phyloP scores from a whole-genome alignment of 352 stramenopile genomes.

The Peronospora belbahrii region DNA sequence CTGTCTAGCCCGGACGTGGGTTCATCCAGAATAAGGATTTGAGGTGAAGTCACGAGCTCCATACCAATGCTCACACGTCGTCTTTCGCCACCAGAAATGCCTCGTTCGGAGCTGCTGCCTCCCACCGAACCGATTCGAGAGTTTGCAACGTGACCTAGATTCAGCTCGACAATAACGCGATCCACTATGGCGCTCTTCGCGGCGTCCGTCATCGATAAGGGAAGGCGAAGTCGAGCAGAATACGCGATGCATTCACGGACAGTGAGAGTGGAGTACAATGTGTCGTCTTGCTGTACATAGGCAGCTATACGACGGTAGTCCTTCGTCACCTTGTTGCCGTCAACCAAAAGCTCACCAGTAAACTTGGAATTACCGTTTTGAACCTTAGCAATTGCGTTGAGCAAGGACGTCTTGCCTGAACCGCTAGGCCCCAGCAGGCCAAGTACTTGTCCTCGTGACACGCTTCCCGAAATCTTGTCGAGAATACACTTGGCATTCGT shows the following conservation, averaged over 20 bases:
- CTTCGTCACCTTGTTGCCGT: slow-evolving; percentile 45
- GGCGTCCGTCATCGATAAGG: slow-evolving; percentile 33
- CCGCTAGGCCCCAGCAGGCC: slow-evolving; percentile 68
- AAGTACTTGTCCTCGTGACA: slow-evolving; percentile 52
- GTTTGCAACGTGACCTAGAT: slow-evolving; percentile 56
- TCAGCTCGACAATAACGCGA: slow-evolving; percentile 63
- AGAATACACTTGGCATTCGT: slow-evolving; percentile 37
- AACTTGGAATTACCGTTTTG: slow-evolving; percentile 55
- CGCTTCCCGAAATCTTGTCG: slow-evolving; percentile 49
- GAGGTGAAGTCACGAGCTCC: slow-evolving; percentile 87
- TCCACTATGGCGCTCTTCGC: slow-evolving; percentile 65
- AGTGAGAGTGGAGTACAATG: slow-evolving; percentile 74
- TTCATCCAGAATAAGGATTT: slow-evolving; percentile 88
- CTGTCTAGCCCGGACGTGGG: slow-evolving; percentile 90
- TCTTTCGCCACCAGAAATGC: slow-evolving; percentile 90
- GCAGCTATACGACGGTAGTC: slow-evolving; percentile 68
- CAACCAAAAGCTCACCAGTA: slow-evolving; percentile 52
- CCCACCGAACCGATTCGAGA: slow-evolving; percentile 42
- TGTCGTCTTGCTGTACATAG: slow-evolving; percentile 86
- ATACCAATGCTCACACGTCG: slow-evolving; percentile 90
- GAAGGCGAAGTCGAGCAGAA: slow-evolving; percentile 70
- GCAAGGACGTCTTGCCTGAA: slow-evolving; percentile 75
- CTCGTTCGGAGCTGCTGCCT: slow-evolving; percentile 41
- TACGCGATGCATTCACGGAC: slow-evolving; percentile 81
- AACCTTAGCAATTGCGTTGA: slow-evolving; percentile 72